These are phyloP conservation scores for Immersiporthe knoxdaviesiana DNA, from an alignment of 2,329 filamentous ascomycete genomes.

Conservation along the genomic window DNA sequence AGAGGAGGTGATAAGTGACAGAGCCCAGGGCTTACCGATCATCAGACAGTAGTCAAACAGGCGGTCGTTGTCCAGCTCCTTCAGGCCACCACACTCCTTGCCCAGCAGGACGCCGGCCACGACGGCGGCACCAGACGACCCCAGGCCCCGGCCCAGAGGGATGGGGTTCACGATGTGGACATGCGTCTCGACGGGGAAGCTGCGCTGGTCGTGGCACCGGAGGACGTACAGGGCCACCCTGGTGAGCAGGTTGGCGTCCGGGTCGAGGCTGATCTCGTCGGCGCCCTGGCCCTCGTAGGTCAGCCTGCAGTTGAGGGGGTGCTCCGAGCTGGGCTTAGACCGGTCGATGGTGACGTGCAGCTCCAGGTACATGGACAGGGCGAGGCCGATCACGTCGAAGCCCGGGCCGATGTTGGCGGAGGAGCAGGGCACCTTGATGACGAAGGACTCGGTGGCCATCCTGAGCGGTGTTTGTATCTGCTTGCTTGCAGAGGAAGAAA, in stretches of 20 bases:
- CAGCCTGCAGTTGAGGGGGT: slow-evolving; percentile 82
- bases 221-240: slow-evolving; percentile 93
- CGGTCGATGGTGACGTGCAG: slow-evolving; percentile 78
- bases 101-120: slow-evolving; percentile 93
- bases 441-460: slow-evolving; percentile 56
- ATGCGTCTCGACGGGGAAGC: slow-evolving; percentile 83
- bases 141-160: slow-evolving; percentile 86
- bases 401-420: slow-evolving; percentile 97
- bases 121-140: slow-evolving; percentile 94
- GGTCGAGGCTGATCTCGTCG: slow-evolving; percentile 79
- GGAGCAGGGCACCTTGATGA: slow-evolving; percentile 85
- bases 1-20: not conserved
- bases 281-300: slow-evolving; percentile 86
- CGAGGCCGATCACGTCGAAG: slow-evolving; percentile 96
- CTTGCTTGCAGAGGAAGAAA: not conserved
- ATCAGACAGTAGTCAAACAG: slow-evolving; percentile 96
- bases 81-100: slow-evolving; percentile 82
- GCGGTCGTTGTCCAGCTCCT: slow-evolving; percentile 73
- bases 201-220: slow-evolving; percentile 83
- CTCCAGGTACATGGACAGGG: slow-evolving; percentile 91
- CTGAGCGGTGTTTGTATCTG: not conserved
- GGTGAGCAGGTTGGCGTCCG: slow-evolving; percentile 90
- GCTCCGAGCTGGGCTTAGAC: slow-evolving; percentile 53
- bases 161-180: slow-evolving; percentile 97
- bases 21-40: slow-evolving; percentile 71